A percentile compares a stretch with the other conserved stretches of the same genome.
Evolutionary conservation across 306 rosid genomes (phyloP).

Genomic region (Pyrus pyrifolia): DNA sequence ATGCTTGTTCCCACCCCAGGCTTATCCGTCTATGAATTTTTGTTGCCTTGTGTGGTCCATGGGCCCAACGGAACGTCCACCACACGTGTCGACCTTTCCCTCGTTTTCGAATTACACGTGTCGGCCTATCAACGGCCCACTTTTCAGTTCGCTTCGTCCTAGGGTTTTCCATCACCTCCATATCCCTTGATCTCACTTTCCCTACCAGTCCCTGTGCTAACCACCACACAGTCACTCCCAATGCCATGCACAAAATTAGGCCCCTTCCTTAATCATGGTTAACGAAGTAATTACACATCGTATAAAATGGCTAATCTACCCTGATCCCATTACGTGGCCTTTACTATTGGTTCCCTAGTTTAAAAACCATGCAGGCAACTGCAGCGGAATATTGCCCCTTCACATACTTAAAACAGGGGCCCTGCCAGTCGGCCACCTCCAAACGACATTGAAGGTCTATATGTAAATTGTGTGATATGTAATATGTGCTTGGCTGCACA

Average conservation of each 20-base stretch:
- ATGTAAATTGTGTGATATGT: neutral
- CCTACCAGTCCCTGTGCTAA: neutral
- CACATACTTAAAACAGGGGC: conserved; percentile 1
- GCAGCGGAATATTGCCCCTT: neutral
- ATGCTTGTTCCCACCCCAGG: conserved; percentile 42
- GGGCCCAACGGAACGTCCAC: conserved; percentile 10
- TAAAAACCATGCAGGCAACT: neutral
- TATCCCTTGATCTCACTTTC: neutral
- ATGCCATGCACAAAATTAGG: neutral
- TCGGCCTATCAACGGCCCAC: conserved; percentile 36
- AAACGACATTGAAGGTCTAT: neutral
- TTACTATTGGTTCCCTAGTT: neutral
- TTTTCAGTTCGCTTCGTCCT: conserved; percentile 48
- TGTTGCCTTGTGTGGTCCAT: conserved; percentile 12
- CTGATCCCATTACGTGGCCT: neutral
- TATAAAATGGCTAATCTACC: neutral
- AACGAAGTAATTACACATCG: neutral
- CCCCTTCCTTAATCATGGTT: neutral
- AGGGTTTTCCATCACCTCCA: conserved; percentile 25
- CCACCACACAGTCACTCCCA: conserved; percentile 3
- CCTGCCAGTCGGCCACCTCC: conserved; percentile 7
- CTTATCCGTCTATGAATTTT: conserved; percentile 22
- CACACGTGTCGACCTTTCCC: conserved; percentile 5
- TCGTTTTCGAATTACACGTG: conserved; percentile 26
- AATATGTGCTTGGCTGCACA: conserved; percentile 17